Evolutionary conservation across 2,329 filamentous ascomycete species (phyloP).

Genomic region (Cladosporium sp.): DNA sequence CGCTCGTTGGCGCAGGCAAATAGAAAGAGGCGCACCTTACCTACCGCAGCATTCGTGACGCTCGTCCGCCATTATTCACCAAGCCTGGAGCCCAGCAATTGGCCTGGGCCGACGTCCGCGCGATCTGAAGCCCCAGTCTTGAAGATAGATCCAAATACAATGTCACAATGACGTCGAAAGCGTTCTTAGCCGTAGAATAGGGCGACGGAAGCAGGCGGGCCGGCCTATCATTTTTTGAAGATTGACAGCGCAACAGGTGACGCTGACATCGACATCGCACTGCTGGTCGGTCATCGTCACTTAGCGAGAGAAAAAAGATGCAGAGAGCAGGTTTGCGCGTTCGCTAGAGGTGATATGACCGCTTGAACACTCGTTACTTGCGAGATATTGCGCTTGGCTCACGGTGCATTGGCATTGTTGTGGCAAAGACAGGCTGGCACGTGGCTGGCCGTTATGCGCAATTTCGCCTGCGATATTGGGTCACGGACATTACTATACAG

Average conservation of each 20-base stretch:
- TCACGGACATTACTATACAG: not conserved
- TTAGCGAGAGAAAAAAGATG: not conserved
- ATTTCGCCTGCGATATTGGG: not conserved
- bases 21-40: not conserved
- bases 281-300: not conserved
- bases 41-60: not conserved
- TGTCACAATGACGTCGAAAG: constrained; percentile 1
- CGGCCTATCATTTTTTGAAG: not conserved
- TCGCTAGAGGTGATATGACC: not conserved
- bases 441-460: not conserved
- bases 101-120: not conserved
- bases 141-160: not conserved
- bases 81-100: not conserved
- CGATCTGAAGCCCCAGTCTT: not conserved
- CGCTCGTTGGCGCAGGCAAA: not conserved
- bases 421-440: not conserved
- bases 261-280: not conserved
- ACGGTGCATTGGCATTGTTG: not conserved
- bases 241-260: not conserved
- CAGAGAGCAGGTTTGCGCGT: not conserved
- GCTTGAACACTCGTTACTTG: not conserved
- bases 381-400: not conserved
- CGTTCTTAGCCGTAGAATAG: not conserved
- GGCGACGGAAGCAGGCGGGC: not conserved
- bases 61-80: constrained; percentile 1